Percentiles rank a stretch among this genome's conserved stretches.
phyloP scores from a whole-genome alignment of 176 grass and related monocot species.

The Poa annua region DNA sequence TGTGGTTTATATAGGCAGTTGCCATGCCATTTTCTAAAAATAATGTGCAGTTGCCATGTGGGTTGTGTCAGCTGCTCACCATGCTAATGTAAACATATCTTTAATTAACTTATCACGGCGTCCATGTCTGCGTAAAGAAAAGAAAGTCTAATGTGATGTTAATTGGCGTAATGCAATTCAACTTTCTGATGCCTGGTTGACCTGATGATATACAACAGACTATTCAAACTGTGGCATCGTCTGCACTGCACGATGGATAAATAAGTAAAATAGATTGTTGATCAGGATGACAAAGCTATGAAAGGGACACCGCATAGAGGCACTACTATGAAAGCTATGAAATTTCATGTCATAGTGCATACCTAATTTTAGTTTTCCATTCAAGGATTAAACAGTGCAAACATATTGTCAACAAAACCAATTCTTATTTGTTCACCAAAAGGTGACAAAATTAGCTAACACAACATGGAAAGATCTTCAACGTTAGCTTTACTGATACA shows the following conservation, averaged over 20 bases:
- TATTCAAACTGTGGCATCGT: not conserved
- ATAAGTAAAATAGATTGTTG: not conserved
- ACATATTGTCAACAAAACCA: not conserved
- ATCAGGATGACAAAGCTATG: not conserved
- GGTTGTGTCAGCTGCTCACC: slow-evolving; percentile 24
- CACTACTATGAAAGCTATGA: not conserved
- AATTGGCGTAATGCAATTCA: slow-evolving; percentile 24
- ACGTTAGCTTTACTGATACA: not conserved
- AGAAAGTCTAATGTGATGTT: slow-evolving; percentile 35
- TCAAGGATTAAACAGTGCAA: not conserved
- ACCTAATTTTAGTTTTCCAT: slow-evolving; percentile 12
- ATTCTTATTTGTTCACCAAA: not conserved
- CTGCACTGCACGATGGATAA: slow-evolving; percentile 20
- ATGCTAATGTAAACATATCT: not conserved
- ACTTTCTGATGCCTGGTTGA: slow-evolving; percentile 27
- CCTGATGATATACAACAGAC: slow-evolving; percentile 5
- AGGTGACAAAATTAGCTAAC: not conserved
- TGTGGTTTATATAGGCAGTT: slow-evolving; percentile 45
- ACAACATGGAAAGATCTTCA: not conserved
- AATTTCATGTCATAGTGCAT: not conserved
- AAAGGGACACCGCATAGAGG: not conserved
- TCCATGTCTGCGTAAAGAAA: slow-evolving; percentile 37
- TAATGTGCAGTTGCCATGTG: slow-evolving; percentile 15
- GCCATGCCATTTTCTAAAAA: not conserved
- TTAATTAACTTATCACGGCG: slow-evolving; percentile 37